These are phyloP conservation scores for Alisma plantagoaquatica DNA, from an alignment of 106 monocot species.

Conservation along the genomic window DNA sequence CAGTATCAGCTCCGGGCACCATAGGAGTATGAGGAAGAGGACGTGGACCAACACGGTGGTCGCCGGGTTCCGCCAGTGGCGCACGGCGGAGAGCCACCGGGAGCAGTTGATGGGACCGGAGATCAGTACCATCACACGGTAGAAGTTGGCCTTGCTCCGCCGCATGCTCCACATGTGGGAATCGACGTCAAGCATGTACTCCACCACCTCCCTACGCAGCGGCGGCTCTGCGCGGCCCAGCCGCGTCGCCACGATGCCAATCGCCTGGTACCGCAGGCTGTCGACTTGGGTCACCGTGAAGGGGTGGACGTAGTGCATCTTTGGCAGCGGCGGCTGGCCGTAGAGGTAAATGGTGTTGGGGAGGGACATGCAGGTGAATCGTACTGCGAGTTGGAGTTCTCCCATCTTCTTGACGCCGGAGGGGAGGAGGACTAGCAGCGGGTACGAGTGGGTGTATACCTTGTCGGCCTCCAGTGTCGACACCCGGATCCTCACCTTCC, in stretches of 20 bases:
- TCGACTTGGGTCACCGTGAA: constrained; percentile 55
- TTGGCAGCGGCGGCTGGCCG: constrained; percentile 42
- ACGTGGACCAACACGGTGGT: constrained; percentile 59
- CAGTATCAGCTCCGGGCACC: constrained; percentile 60
- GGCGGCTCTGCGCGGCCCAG: constrained; percentile 65
- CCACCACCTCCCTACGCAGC: constrained; percentile 54
- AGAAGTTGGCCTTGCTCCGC: constrained; percentile 78
- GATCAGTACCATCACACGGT: constrained; percentile 43
- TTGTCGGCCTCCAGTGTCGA: constrained; percentile 55
- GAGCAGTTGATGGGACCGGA: constrained; percentile 22
- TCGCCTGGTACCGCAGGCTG: constrained; percentile 43
- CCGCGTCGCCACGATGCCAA: constrained; percentile 45
- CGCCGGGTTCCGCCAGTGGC: constrained; percentile 57
- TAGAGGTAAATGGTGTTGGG: constrained; percentile 49
- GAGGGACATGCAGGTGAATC: constrained; percentile 46
- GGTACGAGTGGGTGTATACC: constrained; percentile 62
- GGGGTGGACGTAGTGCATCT: constrained; percentile 57
- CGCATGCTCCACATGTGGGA: constrained; percentile 85
- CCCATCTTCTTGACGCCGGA: constrained; percentile 72
- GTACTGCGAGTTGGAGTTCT: constrained; percentile 55
- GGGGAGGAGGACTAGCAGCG: constrained; percentile 38
- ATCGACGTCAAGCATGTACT: constrained; percentile 64
- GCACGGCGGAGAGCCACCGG: constrained; percentile 45
- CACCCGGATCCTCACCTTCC: constrained; percentile 64
- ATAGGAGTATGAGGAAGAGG: constrained; percentile 46